These are phyloP conservation scores for Gastrodia elata DNA, from an alignment of 106 monocot genomes.

Conservation along the genomic window DNA sequence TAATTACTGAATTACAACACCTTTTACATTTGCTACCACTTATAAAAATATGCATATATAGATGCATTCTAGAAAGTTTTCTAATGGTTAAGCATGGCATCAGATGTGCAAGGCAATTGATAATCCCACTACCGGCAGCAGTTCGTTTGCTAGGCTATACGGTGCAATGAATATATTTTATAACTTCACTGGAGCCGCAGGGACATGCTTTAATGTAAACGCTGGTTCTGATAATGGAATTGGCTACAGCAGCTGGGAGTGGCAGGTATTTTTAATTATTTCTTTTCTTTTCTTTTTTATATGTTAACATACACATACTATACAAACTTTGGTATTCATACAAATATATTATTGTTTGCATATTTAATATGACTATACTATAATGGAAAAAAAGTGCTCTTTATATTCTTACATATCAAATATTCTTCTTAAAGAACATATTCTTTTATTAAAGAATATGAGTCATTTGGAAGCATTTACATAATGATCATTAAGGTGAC, in stretches of 20 bases:
- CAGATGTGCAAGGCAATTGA: slow-evolving; percentile 53
- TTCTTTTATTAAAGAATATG: no score
- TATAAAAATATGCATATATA: no score
- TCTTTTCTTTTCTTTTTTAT: not conserved
- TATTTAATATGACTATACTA: no score
- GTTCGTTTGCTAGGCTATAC: slow-evolving; percentile 21
- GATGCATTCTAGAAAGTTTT: no score
- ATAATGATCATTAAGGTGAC: no score
- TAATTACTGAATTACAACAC: no score
- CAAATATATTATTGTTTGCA: no score
- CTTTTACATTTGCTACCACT: no score
- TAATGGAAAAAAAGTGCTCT: no score
- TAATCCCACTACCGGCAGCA: slow-evolving; percentile 17
- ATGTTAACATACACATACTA: not conserved
- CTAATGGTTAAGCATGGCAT: no score
- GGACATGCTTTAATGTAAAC: slow-evolving; percentile 14
- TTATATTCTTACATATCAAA: not conserved
- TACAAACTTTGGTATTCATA: no score
- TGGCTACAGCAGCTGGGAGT: slow-evolving; percentile 15
- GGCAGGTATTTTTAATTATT: slow-evolving; percentile 27
- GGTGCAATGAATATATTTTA: slow-evolving; percentile 39
- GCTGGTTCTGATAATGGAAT: not conserved
- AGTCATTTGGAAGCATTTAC: no score
- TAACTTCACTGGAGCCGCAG: slow-evolving; percentile 19
- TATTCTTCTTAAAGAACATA: not conserved